These are phyloP conservation scores for Fusarium humuli DNA, from an alignment of 2,329 filamentous ascomycete genomes.

Conservation along the genomic window DNA sequence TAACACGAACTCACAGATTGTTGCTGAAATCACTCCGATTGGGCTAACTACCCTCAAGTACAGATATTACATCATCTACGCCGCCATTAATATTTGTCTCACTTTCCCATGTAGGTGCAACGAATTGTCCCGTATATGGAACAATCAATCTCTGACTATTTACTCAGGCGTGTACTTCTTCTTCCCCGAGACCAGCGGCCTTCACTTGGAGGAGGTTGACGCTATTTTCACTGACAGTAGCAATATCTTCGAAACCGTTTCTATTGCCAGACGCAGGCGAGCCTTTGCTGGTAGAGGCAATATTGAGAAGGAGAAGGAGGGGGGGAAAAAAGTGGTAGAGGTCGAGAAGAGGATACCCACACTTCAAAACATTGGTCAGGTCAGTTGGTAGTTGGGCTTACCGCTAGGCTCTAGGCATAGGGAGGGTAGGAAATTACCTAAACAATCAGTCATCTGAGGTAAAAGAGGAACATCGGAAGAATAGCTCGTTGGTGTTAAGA, in stretches of 20 bases:
- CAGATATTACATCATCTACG: conserved; percentile 15
- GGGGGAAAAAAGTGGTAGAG: not conserved
- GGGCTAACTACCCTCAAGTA: conserved; percentile 9
- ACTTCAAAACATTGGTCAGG: not conserved
- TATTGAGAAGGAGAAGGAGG: accelerated
- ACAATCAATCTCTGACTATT: not conserved
- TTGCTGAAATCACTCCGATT: conserved; percentile 13
- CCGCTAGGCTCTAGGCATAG: too few species aligned
- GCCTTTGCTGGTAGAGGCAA: accelerated
- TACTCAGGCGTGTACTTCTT: not conserved
- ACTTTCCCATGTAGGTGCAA: not conserved
- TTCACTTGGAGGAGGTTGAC: conserved; percentile 4
- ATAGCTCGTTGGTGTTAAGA: too few species aligned
- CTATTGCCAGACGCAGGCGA: not conserved
- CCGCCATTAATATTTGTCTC: conserved; percentile 1
- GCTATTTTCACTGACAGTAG: not conserved
- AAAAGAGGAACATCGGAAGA: too few species aligned
- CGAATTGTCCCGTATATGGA: accelerated
- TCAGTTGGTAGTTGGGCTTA: too few species aligned
- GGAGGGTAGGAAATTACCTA: too few species aligned
- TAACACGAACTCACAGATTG: not conserved
- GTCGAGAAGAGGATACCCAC: not conserved
- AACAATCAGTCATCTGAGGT: too few species aligned
- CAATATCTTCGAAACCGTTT: not conserved
- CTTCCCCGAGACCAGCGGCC: conserved; percentile 8